These are phyloP conservation scores for Candida chilensis DNA, from an alignment of 805 yeast genomes.

Conservation along the genomic window DNA sequence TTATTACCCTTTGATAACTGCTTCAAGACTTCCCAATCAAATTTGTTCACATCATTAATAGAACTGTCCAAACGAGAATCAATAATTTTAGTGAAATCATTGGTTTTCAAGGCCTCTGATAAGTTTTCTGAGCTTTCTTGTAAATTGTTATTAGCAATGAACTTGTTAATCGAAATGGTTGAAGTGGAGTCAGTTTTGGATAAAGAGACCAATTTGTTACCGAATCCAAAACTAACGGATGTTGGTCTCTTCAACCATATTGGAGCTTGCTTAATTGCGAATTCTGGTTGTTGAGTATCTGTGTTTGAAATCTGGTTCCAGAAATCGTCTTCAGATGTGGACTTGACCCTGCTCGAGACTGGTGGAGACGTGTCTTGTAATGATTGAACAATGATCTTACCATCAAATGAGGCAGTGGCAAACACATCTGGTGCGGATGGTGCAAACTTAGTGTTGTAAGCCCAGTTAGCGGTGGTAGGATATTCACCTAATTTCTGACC, in stretches of 20 bases:
- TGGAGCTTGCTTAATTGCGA: conserved; percentile 75
- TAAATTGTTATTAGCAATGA: conserved; percentile 23
- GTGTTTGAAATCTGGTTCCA: conserved; percentile 72
- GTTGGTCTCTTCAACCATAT: conserved; percentile 73
- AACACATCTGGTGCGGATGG: conserved; percentile 83
- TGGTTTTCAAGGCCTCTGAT: conserved; percentile 45
- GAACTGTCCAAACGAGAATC: conserved; percentile 38
- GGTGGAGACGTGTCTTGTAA: conserved; percentile 78
- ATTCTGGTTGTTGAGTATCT: conserved; percentile 66
- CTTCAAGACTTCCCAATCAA: conserved; percentile 61
- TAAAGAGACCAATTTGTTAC: conserved; percentile 73
- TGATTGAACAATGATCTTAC: conserved; percentile 72
- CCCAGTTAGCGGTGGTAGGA: conserved; percentile 92
- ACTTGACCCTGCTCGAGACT: conserved; percentile 27
- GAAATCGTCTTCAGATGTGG: conserved; percentile 56
- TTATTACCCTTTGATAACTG: conserved; percentile 43
- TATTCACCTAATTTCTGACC: conserved; percentile 75
- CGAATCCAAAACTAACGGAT: conserved; percentile 83
- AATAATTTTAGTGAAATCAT: conserved; percentile 46
- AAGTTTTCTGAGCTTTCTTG: conserved; percentile 29
- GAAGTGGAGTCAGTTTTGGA: conserved; percentile 27
- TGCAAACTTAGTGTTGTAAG: conserved; percentile 81
- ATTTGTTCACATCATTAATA: conserved; percentile 26
- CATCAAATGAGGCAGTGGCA: conserved; percentile 84
- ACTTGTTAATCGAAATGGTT: conserved; percentile 30